Percentiles rank a stretch among this genome's conserved stretches.
These are phyloP conservation scores for Aspergillus floridensis DNA, from an alignment of 2,329 filamentous ascomycete genomes.

Conservation along the genomic window DNA sequence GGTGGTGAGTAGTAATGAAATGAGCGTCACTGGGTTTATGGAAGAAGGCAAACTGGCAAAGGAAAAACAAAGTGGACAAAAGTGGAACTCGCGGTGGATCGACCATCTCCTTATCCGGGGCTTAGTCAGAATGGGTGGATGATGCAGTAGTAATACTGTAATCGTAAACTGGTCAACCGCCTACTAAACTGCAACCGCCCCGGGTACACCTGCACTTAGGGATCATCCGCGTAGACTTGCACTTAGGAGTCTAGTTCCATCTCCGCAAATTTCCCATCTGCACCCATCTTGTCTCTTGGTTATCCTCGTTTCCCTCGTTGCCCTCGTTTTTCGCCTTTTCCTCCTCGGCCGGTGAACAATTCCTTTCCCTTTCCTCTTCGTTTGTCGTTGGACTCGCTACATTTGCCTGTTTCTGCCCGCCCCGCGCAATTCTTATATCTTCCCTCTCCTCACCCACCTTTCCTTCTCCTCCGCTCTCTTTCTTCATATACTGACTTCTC, in stretches of 20 bases:
- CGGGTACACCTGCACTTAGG: slow-evolving; percentile 37
- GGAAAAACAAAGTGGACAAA: background rate
- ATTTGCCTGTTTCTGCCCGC: background rate
- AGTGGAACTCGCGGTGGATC: background rate
- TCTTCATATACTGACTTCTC: background rate
- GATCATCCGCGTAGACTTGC: slow-evolving; percentile 24
- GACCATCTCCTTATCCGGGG: background rate
- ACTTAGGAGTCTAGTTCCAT: slow-evolving; percentile 19
- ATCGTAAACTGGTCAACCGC: too few relatives aligned
- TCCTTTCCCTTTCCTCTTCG: slow-evolving; percentile 4
- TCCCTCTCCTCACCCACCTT: slow-evolving; percentile 14
- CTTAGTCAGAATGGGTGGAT: slow-evolving; percentile 8
- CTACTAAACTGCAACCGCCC: slow-evolving; percentile 1
- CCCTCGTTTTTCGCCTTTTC: background rate
- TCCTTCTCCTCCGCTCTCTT: background rate
- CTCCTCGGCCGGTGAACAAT: background rate
- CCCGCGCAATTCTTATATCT: background rate
- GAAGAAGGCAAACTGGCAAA: background rate
- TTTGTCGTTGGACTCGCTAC: background rate
- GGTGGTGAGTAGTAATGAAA: background rate
- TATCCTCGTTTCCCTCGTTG: background rate
- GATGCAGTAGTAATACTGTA: background rate
- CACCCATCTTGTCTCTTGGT: slow-evolving; percentile 2
- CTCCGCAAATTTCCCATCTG: background rate
- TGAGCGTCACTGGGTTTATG: background rate